Conservation (phyloP, 83 land plant genomes). For the Diphasiastrum complanatum region DNA sequence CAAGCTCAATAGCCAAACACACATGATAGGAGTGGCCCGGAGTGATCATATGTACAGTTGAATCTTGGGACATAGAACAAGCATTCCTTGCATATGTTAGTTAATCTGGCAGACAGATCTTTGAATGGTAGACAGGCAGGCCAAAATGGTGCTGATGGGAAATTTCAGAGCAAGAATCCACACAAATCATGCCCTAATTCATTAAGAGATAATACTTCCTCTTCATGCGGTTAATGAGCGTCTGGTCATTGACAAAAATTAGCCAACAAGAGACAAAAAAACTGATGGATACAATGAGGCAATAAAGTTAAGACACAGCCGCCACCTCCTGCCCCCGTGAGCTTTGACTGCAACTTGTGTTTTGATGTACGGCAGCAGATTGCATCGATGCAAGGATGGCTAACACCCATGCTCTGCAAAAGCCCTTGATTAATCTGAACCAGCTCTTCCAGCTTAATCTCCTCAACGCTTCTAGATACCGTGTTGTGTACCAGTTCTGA, state of each 20-base stretch:
- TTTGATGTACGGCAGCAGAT: conserved; percentile 71
- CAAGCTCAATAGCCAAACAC: too few relatives aligned
- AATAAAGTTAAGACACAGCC: conserved; percentile 91
- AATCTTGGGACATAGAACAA: too few relatives aligned
- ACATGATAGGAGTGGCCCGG: too few relatives aligned
- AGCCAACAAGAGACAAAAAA: neutral
- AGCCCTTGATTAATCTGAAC: conserved; percentile 94
- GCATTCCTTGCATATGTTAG: too few relatives aligned
- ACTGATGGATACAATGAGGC: conserved; percentile 69
- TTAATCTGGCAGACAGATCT: too few relatives aligned
- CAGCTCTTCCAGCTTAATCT: conserved; percentile 62
- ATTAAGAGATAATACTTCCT: neutral
- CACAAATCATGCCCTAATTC: too few relatives aligned
- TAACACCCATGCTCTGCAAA: conserved; percentile 82
- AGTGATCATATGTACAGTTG: too few relatives aligned
- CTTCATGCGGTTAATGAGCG: too few relatives aligned
- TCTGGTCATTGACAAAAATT: neutral
- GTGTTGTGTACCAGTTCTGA: too few relatives aligned
- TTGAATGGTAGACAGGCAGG: too few relatives aligned
- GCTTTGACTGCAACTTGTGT: conserved; percentile 65
- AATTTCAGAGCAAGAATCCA: too few relatives aligned
- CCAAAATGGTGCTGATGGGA: too few relatives aligned
- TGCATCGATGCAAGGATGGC: conserved; percentile 75
- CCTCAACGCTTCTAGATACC: conserved; percentile 39
- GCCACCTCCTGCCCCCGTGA: conserved; percentile 97